Evolutionary conservation across 345 rosid genomes (phyloP).

Genomic region (Pugionium dolabratum): DNA sequence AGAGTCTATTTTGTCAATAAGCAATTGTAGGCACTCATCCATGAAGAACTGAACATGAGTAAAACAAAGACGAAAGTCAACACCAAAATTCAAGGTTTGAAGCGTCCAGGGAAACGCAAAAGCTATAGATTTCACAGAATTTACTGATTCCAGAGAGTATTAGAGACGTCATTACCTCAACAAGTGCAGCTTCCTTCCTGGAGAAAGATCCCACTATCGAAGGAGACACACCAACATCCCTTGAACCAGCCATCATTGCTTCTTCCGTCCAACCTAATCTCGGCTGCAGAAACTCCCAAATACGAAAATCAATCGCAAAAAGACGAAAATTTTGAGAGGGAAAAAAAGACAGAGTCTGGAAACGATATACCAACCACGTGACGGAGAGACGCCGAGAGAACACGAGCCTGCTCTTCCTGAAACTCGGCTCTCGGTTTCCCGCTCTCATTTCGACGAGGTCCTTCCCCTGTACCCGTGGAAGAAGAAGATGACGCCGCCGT

Average conservation of each 20-base stretch:
- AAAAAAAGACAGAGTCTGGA: background rate
- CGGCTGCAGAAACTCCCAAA: constrained; percentile 43
- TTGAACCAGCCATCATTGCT: constrained; percentile 91
- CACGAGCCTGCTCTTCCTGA: constrained; percentile 75
- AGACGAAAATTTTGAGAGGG: background rate
- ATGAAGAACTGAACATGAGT: constrained; percentile 66
- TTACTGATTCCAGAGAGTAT: background rate
- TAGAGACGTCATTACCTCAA: constrained; percentile 58
- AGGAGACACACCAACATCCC: constrained; percentile 86
- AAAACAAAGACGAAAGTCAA: constrained; percentile 9
- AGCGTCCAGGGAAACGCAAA: background rate
- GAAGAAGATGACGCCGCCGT: constrained; percentile 38
- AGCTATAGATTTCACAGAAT: background rate
- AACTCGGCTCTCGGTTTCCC: constrained; percentile 57
- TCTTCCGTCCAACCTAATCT: constrained; percentile 85
- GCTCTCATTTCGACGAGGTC: constrained; percentile 43
- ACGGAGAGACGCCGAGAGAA: constrained; percentile 73
- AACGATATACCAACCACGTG: constrained; percentile 61
- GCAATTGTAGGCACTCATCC: constrained; percentile 83
- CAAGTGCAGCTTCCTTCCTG: constrained; percentile 82
- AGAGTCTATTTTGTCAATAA: constrained; percentile 67
- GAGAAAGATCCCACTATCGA: constrained; percentile 85
- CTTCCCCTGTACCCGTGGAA: constrained; percentile 46
- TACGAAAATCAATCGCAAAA: constrained; percentile 1
- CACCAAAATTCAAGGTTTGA: background rate